Percentiles rank a stretch among this genome's conserved stretches.
These are phyloP conservation scores for Tetrapisispora fleetii DNA, from an alignment of 805 yeast species.

Conservation along the genomic window DNA sequence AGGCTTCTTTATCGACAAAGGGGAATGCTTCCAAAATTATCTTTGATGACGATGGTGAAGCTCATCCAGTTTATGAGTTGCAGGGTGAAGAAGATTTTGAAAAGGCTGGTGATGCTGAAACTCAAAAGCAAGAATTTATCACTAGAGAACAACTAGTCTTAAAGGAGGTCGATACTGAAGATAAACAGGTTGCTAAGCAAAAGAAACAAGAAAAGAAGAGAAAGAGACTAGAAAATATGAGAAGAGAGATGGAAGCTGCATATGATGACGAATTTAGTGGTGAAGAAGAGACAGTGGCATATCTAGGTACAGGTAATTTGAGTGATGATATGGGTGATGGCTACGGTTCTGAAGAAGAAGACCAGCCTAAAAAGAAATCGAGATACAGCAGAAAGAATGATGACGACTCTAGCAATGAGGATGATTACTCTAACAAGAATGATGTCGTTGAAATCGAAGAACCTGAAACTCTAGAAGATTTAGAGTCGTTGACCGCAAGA, in stretches of 20 bases:
- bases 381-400: conserved; percentile 3
- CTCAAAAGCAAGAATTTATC: conserved; percentile 61
- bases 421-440: conserved; percentile 26
- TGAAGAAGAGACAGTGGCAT: conserved; percentile 22
- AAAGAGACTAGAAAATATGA: conserved; percentile 71
- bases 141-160: conserved; percentile 55
- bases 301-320: conserved; percentile 27
- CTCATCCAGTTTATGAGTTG: conserved; percentile 86
- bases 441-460: conserved; percentile 65
- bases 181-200: conserved; percentile 64
- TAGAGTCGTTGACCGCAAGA: conserved; percentile 73
- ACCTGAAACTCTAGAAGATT: conserved; percentile 86
- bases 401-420: conserved; percentile 6
- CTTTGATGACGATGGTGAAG: conserved; percentile 90
- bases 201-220: conserved; percentile 85
- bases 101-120: conserved; percentile 54
- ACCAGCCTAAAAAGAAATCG: conserved; percentile 24
- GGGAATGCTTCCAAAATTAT: conserved; percentile 69
- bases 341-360: conserved; percentile 14
- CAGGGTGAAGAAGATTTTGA: conserved; percentile 83
- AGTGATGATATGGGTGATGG: conserved; percentile 35
- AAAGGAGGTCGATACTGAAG: conserved; percentile 64
- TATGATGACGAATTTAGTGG: conserved; percentile 17
- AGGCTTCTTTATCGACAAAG: conserved; percentile 48
- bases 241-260: conserved; percentile 35